Base-by-base conservation (phyloP, 176 grass and related monocot species). In the Echinochloa phyllopogon region DNA sequence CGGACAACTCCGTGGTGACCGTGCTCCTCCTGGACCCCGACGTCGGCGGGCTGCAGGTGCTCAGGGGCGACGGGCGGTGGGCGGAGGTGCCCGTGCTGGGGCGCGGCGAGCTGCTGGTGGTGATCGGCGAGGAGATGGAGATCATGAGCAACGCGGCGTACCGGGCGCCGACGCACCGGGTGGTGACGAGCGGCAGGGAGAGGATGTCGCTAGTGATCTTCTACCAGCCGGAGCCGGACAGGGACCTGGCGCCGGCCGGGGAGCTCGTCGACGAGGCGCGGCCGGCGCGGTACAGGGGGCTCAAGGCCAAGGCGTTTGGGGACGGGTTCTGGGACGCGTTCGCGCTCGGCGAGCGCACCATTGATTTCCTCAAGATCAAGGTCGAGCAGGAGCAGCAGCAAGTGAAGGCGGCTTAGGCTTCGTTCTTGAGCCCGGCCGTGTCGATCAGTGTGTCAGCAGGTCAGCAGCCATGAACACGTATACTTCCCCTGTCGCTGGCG, bases 1-100 rank as follows among this genome's bases (percentile, higher is more conserved):
- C 92, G 6, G 92, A 94, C 57, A 90, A 79, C 88, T 83, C 88
- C 61, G 85, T 80, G n/a, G 56, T 94, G 70, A 88, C 88, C n/a
- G 66, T 88, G 2, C 78, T 94, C 43, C 75, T 94, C 60, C 74
- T 84, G 3, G 92, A 94, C 79, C 85, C 63, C 51, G 53, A 86
- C 47, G 88, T 91, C 23, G 83, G 60, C 41, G 92, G 88, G 9
- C 88, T 94, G 41, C 86, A 94, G 79, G 82, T 94, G 5, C 67
- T 70, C 2, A 75, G 38, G 65, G 84, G 39, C 13, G 76, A 27
- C 0, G 58, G 39, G 6, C 24, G 52, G 61, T 93, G 91, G 91
- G 44, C 86, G 17, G 81, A 90, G 33, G 72, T 94, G 6, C 77
- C 88, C 0, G 60, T 87, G 39, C 38, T 88, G 8, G 17, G 51